A percentile compares a stretch with the other conserved stretches of the same genome.
Evolutionary conservation across 148 eudicot genomes (phyloP).

Genomic region (Fagopyrum esculentum): DNA sequence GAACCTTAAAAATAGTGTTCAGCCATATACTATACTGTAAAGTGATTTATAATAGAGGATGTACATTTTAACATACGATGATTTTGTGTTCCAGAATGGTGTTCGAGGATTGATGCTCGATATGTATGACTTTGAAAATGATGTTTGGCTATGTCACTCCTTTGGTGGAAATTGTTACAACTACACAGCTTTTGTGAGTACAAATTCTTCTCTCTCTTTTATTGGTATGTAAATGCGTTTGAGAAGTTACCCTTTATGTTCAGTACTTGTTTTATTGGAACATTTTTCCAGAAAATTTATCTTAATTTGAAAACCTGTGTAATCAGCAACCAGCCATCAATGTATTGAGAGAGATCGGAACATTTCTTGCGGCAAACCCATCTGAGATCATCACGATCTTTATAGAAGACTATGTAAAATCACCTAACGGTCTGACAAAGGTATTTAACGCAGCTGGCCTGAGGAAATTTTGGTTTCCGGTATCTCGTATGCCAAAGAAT

Average conservation of each 20-base stretch:
- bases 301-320: slow-evolving; percentile 6
- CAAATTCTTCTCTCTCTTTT: background rate
- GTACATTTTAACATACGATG: background rate
- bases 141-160: slow-evolving; percentile 94
- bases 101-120: slow-evolving; percentile 97
- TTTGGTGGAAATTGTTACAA: slow-evolving; percentile 80
- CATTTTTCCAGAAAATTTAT: background rate
- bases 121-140: slow-evolving; percentile 85
- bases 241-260: no score
- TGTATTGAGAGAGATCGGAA: slow-evolving; percentile 66
- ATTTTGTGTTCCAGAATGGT: slow-evolving; percentile 59
- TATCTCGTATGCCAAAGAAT: slow-evolving; percentile 75
- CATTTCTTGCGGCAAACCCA: slow-evolving; percentile 63
- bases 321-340: slow-evolving; percentile 76
- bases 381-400: slow-evolving; percentile 73
- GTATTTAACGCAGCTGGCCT: slow-evolving; percentile 85
- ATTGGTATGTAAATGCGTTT: background rate
- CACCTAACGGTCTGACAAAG: slow-evolving; percentile 78
- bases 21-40: background rate
- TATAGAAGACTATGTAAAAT: slow-evolving; percentile 82
- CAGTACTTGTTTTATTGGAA: no score
- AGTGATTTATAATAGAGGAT: background rate
- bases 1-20: background rate
- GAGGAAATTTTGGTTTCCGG: slow-evolving; percentile 80
- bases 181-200: slow-evolving; percentile 89